These are phyloP conservation scores for Saccharomyces pastorianus DNA, from an alignment of 1,139 yeast species.

Conservation along the genomic window DNA sequence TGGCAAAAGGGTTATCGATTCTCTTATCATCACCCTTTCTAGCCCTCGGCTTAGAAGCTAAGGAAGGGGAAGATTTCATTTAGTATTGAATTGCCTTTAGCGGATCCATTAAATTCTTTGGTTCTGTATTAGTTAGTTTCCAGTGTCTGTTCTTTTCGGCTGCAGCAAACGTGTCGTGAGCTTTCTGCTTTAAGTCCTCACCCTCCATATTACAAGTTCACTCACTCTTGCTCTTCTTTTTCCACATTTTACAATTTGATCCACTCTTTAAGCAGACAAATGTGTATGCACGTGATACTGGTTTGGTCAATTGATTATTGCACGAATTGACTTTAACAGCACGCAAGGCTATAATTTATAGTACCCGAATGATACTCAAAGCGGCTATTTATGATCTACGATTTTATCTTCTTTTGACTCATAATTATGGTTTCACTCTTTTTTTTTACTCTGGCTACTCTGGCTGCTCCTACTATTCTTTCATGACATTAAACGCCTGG, in stretches of 20 bases:
- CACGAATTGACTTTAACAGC: too few species aligned
- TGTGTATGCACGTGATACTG: too few species aligned
- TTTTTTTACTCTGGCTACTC: not conserved
- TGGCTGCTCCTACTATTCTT: not conserved
- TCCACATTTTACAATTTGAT: not conserved
- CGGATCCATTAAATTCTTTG: conserved; percentile 24
- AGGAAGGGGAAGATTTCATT: conserved; percentile 41
- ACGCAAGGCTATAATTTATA: too few species aligned
- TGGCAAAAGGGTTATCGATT: conserved; percentile 62
- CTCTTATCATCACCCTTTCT: conserved; percentile 20
- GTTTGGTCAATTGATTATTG: too few species aligned
- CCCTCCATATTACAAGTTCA: conserved; percentile 28
- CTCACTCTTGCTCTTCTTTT: conserved; percentile 1
- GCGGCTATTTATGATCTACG: not conserved
- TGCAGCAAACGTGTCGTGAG: conserved; percentile 30
- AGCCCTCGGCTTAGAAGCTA: conserved; percentile 52
- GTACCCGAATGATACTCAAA: not conserved
- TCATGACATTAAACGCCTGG: not conserved
- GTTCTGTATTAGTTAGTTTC: conserved; percentile 31
- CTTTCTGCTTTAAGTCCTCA: conserved; percentile 25
- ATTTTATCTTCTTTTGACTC: not conserved
- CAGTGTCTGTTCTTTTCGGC: conserved; percentile 34
- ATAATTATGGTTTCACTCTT: not conserved
- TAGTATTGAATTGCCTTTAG: conserved; percentile 34
- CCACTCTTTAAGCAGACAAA: too few species aligned